phyloP scores from a whole-genome alignment of 2,329 filamentous ascomycete species.

The Penicillium aurantiogriseum region DNA sequence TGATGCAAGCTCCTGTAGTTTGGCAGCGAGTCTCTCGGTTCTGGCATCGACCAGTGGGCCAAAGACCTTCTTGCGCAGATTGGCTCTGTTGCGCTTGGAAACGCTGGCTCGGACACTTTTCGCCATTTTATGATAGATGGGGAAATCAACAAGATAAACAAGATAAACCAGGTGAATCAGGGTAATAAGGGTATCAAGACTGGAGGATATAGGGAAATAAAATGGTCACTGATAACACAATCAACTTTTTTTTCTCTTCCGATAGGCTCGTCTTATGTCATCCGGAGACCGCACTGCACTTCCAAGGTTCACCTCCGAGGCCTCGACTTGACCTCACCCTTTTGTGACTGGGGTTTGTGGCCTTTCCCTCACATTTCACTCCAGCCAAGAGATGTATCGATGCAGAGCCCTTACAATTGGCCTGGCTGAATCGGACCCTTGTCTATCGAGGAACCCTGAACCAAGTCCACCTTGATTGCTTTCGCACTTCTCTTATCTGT shows the following conservation, averaged over 20 bases:
- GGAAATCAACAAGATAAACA: neutral
- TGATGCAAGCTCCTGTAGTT: conserved; percentile 75
- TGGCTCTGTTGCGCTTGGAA: conserved; percentile 78
- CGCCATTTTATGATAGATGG: conserved; percentile 64
- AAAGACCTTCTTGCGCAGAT: conserved; percentile 77
- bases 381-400: conserved; percentile 31
- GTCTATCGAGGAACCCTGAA: conserved; percentile 6
- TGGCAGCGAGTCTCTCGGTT: conserved; percentile 78
- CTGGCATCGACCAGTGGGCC: conserved; percentile 77
- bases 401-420: conserved; percentile 19
- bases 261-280: conserved; percentile 35
- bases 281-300: conserved; percentile 17
- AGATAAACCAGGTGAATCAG: neutral
- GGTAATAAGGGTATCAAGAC: neutral
- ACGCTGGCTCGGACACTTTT: conserved; percentile 79
- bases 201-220: neutral
- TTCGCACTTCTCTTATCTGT: conserved; percentile 9
- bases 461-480: conserved; percentile 17
- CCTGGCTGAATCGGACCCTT: conserved; percentile 23
- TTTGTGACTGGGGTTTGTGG: neutral
- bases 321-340: neutral
- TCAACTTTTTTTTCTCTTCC: conserved; percentile 11
- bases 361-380: conserved; percentile 1
- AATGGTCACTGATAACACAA: conserved; percentile 7
- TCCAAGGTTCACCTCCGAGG: conserved; percentile 7